Evolutionary conservation across 2,329 filamentous ascomycete species (phyloP), one percentile per base, ranked within the genome.

Genomic region (Pyrenochaeta sp.): DNA sequence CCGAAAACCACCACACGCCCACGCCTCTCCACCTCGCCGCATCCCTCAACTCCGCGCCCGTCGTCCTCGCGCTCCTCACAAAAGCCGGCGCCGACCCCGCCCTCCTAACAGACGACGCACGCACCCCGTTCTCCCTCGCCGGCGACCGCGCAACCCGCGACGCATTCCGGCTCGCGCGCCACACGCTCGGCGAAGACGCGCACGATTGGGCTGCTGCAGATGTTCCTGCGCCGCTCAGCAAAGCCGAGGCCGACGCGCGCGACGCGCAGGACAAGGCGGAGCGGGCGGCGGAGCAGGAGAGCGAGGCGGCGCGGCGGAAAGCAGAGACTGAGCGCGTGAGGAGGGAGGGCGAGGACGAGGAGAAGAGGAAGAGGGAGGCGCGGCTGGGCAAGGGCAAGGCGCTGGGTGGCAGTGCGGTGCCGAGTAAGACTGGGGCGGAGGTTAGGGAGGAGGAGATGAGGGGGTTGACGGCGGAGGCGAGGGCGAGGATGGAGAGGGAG

Each of bases 11-110:
- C 66, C 90, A 96, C 63, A 87, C 91, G 0, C 84, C 92, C 0
- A 94, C 90, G 0, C 83, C 88, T 0, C 81, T 99, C 4, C 94
- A 97, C 69, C 78, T 97, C 2, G 90, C 93, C 1, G 88, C 94
- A 1, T 84, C 88, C 6, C 84, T 89, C 18, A 94, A 94, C 69
- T 85, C 88, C 0, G 80, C 89, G 0, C 84, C 89, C 0, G 77
- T 96, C n/a, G 82, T 96, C 2, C 71, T 81, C 0, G 89, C 90
- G 0, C 81, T 99, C 2, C 78, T 99, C 1, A 77, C 81, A 1
- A 91, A 93, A 70, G 87, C 80, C 3, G 79, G 79, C 1, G 88
- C 90, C 2, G 84, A 96, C 60, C 94, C 94, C 0, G 85, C 84
- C 0, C 41, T 86, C 1, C 63, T 69, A 63, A 69, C 71, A 27